Base-by-base conservation (phyloP, 176 grass and related monocot genomes). In the Oryza rufipogon region DNA sequence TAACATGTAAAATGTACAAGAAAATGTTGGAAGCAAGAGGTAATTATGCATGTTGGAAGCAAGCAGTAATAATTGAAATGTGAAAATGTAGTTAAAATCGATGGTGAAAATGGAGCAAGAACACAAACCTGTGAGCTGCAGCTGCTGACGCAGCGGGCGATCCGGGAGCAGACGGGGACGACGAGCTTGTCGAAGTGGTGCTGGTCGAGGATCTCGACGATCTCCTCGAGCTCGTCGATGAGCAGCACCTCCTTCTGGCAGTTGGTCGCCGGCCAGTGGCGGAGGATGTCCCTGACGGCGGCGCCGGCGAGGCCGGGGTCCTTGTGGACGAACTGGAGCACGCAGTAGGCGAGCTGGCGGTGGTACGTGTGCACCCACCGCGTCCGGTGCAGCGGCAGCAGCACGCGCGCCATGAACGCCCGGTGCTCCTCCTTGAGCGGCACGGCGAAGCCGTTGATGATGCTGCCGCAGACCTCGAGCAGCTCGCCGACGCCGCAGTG, bases 391-490 rank as follows among this genome's bases (percentile, higher is more conserved):
- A 98, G 84, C 64, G 93, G 96, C 84, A 98, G 28, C 72, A 98
- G 83, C 75, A 98, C 93, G 28, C 91, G 80, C 8, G 42, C 54
- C 76, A 98, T 73, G 86, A 98, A 95, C 60, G 23, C 64, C 26
- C 88, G 79, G 83, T 95, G 91, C 86, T 95, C 96, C 56, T 92
- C 91, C 87, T 95, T 98, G 49, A 98, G 85, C 56, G 93, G 93
- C 88, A 98, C 80, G 5, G 85, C 89, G 81, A 95, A 95, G 58
- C 93, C 93, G 79, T 90, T 86, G 89, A 98, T 89, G 83, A 98
- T 95, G 87, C 96, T 98, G 67, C 93, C 89, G 81, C 81, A 95
- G 79, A 98, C 89, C 91, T 98, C 96, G 20, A 98, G 91, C 60
- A 95, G 73, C 87, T 95, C 96, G 15, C 77, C 88, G 14, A 77